Base-by-base conservation (phyloP, 202 grass and related monocot genomes). In the Bolboschoenoplectus hybrid region DNA sequence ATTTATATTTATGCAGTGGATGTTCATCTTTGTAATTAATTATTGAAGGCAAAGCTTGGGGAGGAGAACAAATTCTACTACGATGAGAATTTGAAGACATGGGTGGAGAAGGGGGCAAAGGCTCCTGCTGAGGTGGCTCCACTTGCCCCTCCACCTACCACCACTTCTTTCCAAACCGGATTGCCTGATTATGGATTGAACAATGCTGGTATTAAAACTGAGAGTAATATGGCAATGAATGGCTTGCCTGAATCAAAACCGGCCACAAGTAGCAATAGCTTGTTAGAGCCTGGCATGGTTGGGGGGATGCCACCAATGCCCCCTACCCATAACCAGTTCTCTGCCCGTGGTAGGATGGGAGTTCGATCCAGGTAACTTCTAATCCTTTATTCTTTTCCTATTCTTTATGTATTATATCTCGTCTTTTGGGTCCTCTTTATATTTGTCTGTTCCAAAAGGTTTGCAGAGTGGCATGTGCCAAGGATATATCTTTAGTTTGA, bases 11-110 rank as follows among this genome's bases (percentile, higher is more conserved):
- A 44, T 13, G 9, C 74, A 68, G 81, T 67, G 19, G 82, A 63
- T 43, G 8, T 39, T 87, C 82, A 90, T 81, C 17, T 87, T 16
- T 63, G 2, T 41, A 89, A 65, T 17, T 88, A 51, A 87, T 20
- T 78, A 76, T 67, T 50, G 40, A 90, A 99, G 97, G 97, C 93
- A 74, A 99, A 96, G 86, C 89, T 99, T 69, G 97, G 97, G 69
- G 89, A 99, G 38, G 80, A 87, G 77, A 99, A 99, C 75, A 99
- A 92, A 89, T 99, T 99, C 75, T 99, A 99, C 87, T 99, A 99
- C 66, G 92, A 99, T 39, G 97, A 92, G 56, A 94, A 96, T 50
- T 83, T 99, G 61, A 99, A 96, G 86, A 92, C 89, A 81, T 99
- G 97, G 97, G 93, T 99, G 55, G 93, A 99, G 87, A 92, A 99